Percentiles rank a stretch among this genome's conserved stretches.
Conservation (phyloP, 305 asterid genomes). For the Nicotiana rustica region DNA sequence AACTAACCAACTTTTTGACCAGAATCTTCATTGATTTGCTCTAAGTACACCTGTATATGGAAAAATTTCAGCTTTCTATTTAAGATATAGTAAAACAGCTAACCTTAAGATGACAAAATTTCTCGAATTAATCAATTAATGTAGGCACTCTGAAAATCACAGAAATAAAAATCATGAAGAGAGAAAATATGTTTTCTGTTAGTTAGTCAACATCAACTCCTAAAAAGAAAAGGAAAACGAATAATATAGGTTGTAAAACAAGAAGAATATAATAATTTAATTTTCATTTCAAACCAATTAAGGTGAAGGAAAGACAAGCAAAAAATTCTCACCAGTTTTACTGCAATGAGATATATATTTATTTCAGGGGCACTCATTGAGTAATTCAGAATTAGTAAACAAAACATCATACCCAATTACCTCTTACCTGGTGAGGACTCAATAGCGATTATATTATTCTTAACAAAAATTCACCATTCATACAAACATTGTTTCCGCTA, state of each 20-base stretch:
- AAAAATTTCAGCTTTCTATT: conserved; percentile 34
- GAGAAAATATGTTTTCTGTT: neutral
- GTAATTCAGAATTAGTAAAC: neutral
- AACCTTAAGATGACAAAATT: conserved; percentile 6
- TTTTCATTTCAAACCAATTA: conserved; percentile 10
- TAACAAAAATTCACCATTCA: neutral
- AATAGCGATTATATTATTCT: neutral
- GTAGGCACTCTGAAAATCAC: neutral
- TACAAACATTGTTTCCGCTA: neutral
- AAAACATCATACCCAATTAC: neutral
- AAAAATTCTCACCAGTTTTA: neutral
- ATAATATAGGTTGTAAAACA: neutral
- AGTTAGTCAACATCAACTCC: conserved; percentile 19
- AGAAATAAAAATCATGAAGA: conserved; percentile 23
- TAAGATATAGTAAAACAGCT: conserved; percentile 28
- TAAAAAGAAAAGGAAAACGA: neutral
- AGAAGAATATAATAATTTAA: conserved; percentile 12
- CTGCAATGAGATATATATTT: neutral
- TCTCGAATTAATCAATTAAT: neutral
- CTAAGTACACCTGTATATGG: conserved; percentile 64
- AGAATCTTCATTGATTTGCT: conserved; percentile 64
- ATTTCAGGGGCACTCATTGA: neutral
- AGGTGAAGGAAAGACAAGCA: neutral
- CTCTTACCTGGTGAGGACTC: neutral
- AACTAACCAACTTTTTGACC: conserved; percentile 64